Percentiles rank a stretch among this genome's conserved stretches.
phyloP scores from a whole-genome alignment of 2,329 filamentous ascomycete species.

The Ascochyta viciae-villosae region DNA sequence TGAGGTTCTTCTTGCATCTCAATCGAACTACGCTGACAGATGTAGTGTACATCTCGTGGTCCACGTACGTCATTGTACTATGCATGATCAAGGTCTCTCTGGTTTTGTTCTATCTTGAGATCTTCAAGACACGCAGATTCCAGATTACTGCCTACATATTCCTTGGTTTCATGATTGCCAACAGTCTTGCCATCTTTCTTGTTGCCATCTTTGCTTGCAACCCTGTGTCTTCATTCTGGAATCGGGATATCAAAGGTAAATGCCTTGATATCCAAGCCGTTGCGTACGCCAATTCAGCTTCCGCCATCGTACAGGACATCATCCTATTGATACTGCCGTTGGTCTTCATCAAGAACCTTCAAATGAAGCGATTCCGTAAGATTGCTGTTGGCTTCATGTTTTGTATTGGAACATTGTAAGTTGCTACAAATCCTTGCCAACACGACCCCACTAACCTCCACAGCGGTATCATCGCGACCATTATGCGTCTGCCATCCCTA shows the following conservation, averaged over 20 bases:
- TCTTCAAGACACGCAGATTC: conserved; percentile 31
- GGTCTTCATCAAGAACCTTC: conserved; percentile 28
- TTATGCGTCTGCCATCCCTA: conserved; percentile 31
- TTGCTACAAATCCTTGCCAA: background rate
- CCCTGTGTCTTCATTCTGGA: conserved; percentile 36
- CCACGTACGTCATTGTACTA: conserved; percentile 29
- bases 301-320: conserved; percentile 36
- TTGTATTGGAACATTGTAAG: conserved; percentile 32
- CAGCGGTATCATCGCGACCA: conserved; percentile 35
- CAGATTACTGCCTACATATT: conserved; percentile 24
- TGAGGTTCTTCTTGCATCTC: conserved; percentile 1
- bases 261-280: conserved; percentile 31
- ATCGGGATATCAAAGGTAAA: conserved; percentile 33
- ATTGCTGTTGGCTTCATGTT: conserved; percentile 37
- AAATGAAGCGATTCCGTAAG: conserved; percentile 31
- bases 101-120: conserved; percentile 38
- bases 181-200: conserved; percentile 25
- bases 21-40: no score
- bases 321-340: conserved; percentile 35
- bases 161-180: conserved; percentile 25
- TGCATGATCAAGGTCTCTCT: conserved; percentile 38
- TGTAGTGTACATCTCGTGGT: conserved; percentile 19
- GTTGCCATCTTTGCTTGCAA: conserved; percentile 34
- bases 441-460: no score
- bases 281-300: conserved; percentile 32